Evolutionary conservation across 2,329 filamentous ascomycete species (phyloP).

Genomic region (Aspergillus fumigatiaffinis): DNA sequence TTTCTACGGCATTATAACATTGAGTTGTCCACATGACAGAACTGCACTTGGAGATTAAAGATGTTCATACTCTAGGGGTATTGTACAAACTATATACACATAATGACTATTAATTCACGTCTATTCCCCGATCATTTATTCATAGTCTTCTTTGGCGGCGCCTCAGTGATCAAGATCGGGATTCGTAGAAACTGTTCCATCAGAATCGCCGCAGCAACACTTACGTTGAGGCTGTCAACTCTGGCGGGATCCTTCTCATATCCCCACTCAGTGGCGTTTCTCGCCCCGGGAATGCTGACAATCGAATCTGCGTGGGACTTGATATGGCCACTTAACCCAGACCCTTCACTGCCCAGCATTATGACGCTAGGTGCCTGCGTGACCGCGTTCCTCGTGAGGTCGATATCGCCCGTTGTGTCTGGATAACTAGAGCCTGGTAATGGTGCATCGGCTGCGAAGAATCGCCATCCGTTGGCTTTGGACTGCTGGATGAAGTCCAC

Average conservation of each 20-base stretch:
- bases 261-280: slow-evolving; percentile 40
- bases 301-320: slow-evolving; percentile 62
- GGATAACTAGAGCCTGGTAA: slow-evolving; percentile 23
- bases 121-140: background rate
- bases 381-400: slow-evolving; percentile 35
- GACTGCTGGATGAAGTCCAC: slow-evolving; percentile 67
- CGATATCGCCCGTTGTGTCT: slow-evolving; percentile 27
- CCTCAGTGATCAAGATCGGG: slow-evolving; percentile 25
- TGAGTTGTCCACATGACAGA: background rate
- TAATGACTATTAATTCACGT: background rate
- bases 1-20: background rate
- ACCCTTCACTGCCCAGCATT: slow-evolving; percentile 77
- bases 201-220: slow-evolving; percentile 77
- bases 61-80: background rate
- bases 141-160: slow-evolving; percentile 13
- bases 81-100: background rate
- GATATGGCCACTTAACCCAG: slow-evolving; percentile 64
- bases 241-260: slow-evolving; percentile 41
- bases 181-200: slow-evolving; percentile 39
- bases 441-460: slow-evolving; percentile 68
- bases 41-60: background rate
- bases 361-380: slow-evolving; percentile 65
- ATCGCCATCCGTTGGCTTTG: slow-evolving; percentile 69
- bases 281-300: slow-evolving; percentile 58
- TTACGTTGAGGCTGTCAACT: slow-evolving; percentile 91